Conservation (phyloP, 2,329 filamentous ascomycete species). For the Aspergillus ochraceus region DNA sequence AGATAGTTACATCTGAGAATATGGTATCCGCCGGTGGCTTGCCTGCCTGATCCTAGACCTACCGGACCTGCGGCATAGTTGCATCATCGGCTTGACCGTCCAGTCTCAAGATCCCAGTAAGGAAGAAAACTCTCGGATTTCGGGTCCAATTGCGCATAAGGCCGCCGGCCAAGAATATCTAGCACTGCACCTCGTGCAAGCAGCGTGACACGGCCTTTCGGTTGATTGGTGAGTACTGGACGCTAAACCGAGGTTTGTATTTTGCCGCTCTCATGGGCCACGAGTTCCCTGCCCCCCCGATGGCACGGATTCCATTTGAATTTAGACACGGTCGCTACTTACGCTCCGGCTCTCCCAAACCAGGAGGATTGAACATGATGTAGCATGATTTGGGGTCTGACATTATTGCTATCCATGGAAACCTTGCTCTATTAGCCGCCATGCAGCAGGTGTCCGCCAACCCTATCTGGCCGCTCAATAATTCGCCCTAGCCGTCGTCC, state of each 20-base stretch:
- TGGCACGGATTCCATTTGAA: background rate
- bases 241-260: background rate
- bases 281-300: background rate
- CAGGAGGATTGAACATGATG: background rate
- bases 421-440: background rate
- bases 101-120: background rate
- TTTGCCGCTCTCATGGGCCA: background rate
- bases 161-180: background rate
- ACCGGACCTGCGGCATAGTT: background rate
- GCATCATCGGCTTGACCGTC: background rate
- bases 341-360: background rate
- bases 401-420: background rate
- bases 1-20: background rate
- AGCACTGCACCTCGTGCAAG: background rate
- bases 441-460: background rate
- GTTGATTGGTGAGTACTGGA: background rate
- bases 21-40: background rate
- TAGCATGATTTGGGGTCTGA: background rate
- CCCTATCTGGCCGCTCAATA: background rate
- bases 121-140: no score
- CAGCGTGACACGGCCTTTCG: no score
- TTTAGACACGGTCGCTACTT: background rate
- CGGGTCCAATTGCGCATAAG: no score
- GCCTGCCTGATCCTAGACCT: background rate
- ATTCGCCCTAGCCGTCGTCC: background rate